phyloP scores from a whole-genome alignment of 129 eudicot genomes.

The Smallanthus sonchifolius region DNA sequence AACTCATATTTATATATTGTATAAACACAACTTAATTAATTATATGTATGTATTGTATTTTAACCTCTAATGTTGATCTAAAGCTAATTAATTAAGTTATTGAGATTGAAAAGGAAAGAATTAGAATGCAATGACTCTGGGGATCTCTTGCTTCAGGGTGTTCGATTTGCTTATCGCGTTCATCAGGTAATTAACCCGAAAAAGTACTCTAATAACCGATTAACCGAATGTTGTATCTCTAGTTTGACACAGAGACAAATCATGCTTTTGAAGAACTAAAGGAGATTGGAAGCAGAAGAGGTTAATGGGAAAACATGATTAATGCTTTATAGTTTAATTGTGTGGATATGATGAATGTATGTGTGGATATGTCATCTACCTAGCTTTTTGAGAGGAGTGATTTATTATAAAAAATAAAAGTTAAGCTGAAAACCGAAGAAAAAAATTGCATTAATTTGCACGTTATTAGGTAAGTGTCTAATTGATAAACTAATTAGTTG shows the following conservation, averaged over 20 bases:
- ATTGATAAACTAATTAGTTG: too few relatives aligned
- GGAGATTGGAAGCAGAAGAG: conserved; percentile 33
- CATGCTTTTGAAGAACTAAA: conserved; percentile 68
- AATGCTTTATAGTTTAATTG: neutral
- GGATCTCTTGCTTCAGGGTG: conserved; percentile 70
- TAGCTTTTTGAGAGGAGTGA: neutral
- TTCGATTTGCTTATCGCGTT: conserved; percentile 77
- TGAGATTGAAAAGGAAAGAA: conserved; percentile 68
- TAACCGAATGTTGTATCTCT: neutral
- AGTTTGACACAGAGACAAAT: conserved; percentile 72
- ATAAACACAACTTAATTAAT: too few relatives aligned
- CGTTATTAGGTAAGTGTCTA: too few relatives aligned
- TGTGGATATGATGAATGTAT: neutral
- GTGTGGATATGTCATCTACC: neutral
- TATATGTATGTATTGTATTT: neutral
- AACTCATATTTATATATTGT: too few relatives aligned
- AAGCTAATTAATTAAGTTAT: neutral
- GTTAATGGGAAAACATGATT: too few relatives aligned
- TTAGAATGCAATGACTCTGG: conserved; percentile 44
- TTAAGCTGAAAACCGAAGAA: too few relatives aligned
- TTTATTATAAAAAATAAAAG: too few relatives aligned
- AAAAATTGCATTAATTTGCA: too few relatives aligned
- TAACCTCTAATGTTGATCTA: too few relatives aligned
- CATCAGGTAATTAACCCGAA: conserved; percentile 56
- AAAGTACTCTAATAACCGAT: neutral